Base-by-base conservation (phyloP, 2,329 filamentous ascomycete species). In the Calonectria henricotiae region DNA sequence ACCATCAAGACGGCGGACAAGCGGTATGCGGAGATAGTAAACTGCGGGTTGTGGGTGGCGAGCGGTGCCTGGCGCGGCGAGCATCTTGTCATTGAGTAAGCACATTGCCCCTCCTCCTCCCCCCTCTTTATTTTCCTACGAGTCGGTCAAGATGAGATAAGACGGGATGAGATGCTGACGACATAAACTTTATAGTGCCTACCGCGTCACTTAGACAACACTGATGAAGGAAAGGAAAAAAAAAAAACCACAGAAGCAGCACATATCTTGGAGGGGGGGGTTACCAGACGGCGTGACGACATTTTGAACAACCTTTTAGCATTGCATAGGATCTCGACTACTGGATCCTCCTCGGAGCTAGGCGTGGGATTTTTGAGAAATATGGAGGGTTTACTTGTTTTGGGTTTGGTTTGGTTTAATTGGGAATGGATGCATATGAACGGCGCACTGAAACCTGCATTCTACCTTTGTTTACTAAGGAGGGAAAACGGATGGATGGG, bases 1-100 rank as follows among this genome's bases (percentile, higher is more conserved):
- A 85, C 84, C 20, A 84, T 87, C 80, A 86, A 87, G 76, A 87
- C 86, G 25, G 80, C 84, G 3, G 86, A 87, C 77, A 83, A 85
- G 75, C 82, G 86, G 35, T 87, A 87, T 73, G 81, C 81, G 58
- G 84, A 86, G 65, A 83, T 83, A 67, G 82, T 87, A 27, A 87
- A 87, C 76, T 86, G 83, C 75, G 85, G 85, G 5, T 80, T 87
- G 63, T 87, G 85, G 85, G 82, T 87, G 55, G 85, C 85, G 7
- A 86, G 85, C 75, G 85, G 85, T 60, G 84, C 86, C 76, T 85
- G 84, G 80, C 83, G 82, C 65, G 83, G 80, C 65, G 80, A 84
- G 25, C 83, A 86, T 74, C 79, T 86, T 67, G 81, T 86, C 51
- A 85, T 86, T 65, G 85, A 86, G 85, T 86, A 76, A 78, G 82